Evolutionary conservation across 1,284 basidiomycete genomes (phyloP), one percentile per base, ranked within the genome.

Genomic region (Ganoderma meredithae): DNA sequence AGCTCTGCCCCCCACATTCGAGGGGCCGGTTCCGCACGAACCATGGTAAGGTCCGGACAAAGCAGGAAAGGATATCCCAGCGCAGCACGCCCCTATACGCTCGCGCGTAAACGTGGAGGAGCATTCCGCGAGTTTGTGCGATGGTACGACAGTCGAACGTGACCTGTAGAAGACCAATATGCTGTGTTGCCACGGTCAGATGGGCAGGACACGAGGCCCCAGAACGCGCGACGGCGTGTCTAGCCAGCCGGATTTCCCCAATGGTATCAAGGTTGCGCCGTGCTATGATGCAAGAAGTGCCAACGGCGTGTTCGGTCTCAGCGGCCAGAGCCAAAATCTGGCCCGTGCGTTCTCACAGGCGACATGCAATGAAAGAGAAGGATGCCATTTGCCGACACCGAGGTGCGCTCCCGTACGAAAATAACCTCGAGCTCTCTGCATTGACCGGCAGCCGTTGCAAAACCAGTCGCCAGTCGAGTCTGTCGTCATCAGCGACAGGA

Each of bases 141-240:
- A 65, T 68, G 53, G 17, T 39, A 60, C 60, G 67, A 36, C 36
- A 56, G 58, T 33, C 60, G 44, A 70, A 70, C 71, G 71, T 72
- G 71, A 72, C 64, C 65, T 15, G 31, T 9, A 58, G 68, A 67
- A 67, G 69, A 17, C 40, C 52, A 63, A 49, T 40, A 58, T 65
- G 69, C 67, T 56, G 69, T 68, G 67, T 63, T 49, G 39, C 44
- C 31, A 43, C 60, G 52, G 71, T 72, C 71, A 72, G 69, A 70
- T 72, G 71, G 49, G 39, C 69, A 72, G 71, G 65, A 69, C 71
- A 72, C 71, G 71, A 61, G 71, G 62, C 27, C 65, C 33, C 1
- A 39, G 58, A 27, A 53, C 43, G 63, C 66, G 65, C 71, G 64
- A 58, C 63, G 69, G 53, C 56, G 60, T 62, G 69, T 67, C 68